phyloP scores from a whole-genome alignment of 2,329 filamentous ascomycete genomes.

The Pestalotiopsis sp. region DNA sequence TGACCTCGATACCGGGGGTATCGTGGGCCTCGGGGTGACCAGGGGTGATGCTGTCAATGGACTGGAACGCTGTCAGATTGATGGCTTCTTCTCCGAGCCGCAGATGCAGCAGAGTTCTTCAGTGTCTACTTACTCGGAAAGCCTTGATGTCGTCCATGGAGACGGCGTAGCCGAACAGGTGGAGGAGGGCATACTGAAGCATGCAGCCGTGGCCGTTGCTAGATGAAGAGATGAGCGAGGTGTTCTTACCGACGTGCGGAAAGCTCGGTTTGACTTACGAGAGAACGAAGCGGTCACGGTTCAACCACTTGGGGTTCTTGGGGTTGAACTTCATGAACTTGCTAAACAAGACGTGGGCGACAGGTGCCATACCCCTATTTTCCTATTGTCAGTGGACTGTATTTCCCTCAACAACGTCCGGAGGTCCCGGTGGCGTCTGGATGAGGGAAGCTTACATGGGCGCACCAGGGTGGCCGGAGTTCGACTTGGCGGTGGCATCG shows the following conservation, averaged over 20 bases:
- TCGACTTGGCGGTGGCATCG: constrained; percentile 95
- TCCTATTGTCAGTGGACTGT: constrained; percentile 18
- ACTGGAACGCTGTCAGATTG: constrained; percentile 34
- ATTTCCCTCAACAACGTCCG: not conserved
- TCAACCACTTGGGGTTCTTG: constrained; percentile 96
- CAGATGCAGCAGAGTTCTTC: not conserved
- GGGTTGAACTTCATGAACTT: constrained; percentile 99
- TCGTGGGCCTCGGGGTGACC: constrained; percentile 97
- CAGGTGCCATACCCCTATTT: constrained; percentile 79
- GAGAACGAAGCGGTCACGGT: constrained; percentile 97
- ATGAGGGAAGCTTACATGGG: constrained; percentile 70
- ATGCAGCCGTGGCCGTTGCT: constrained; percentile 99
- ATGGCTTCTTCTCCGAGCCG: not conserved
- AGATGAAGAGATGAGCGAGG: constrained; percentile 13
- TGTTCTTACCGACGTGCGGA: not conserved
- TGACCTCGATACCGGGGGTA: constrained; percentile 96
- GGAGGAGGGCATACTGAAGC: constrained; percentile 97
- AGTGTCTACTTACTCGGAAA: constrained; percentile 80
- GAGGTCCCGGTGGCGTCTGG: not conserved
- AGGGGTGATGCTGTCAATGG: constrained; percentile 76
- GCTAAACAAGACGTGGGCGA: constrained; percentile 96
- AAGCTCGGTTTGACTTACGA: constrained; percentile 69
- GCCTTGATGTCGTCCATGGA: constrained; percentile 90
- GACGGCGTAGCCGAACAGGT: constrained; percentile 90
- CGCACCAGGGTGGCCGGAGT: constrained; percentile 98